phyloP scores from a whole-genome alignment of 1,284 basidiomycete species.

The Pseudozyma sp. region DNA sequence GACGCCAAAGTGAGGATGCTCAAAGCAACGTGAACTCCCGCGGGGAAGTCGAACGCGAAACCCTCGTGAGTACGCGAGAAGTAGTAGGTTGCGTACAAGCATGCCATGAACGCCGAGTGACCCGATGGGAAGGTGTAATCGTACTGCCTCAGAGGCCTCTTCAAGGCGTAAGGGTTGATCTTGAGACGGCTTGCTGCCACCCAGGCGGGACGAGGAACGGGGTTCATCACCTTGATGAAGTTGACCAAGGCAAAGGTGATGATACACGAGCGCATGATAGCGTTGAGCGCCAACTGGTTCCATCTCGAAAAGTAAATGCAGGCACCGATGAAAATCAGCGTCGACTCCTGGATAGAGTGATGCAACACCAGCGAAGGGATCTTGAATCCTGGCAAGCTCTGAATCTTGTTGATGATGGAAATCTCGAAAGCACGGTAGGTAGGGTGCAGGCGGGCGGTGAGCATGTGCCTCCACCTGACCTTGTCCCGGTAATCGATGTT shows the following conservation, averaged over 20 bases:
- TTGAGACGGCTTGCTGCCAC: slow-evolving; percentile 25
- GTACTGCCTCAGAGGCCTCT: slow-evolving; percentile 26
- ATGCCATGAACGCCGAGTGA: slow-evolving; percentile 31
- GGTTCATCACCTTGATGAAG: slow-evolving; percentile 24
- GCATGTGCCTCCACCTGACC: slow-evolving; percentile 28
- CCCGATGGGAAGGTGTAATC: slow-evolving; percentile 30
- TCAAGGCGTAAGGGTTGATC: slow-evolving; percentile 24
- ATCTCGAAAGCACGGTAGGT: slow-evolving; percentile 28
- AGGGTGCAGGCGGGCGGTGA: slow-evolving; percentile 24
- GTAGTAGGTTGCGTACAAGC: slow-evolving; percentile 25
- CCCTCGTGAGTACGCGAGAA: slow-evolving; percentile 17
- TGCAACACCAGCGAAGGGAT: slow-evolving; percentile 21
- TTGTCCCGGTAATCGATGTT: slow-evolving; percentile 36
- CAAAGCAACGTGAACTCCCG: slow-evolving; percentile 9
- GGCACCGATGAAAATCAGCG: slow-evolving; percentile 21
- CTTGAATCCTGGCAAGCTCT: slow-evolving; percentile 21
- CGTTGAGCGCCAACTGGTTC: slow-evolving; percentile 26
- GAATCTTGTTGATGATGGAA: slow-evolving; percentile 18
- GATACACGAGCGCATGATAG: slow-evolving; percentile 32
- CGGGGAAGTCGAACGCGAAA: slow-evolving; percentile 16
- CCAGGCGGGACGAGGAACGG: slow-evolving; percentile 31
- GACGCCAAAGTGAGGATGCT: slow-evolving; percentile 16
- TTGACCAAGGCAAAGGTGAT: slow-evolving; percentile 25
- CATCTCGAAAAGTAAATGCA: slow-evolving; percentile 27
- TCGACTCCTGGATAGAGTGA: slow-evolving; percentile 20